Percentiles rank a stretch among this genome's conserved stretches.
Evolutionary conservation across 2,329 filamentous ascomycete genomes (phyloP).

Genomic region (Ophiostoma fasciatum): DNA sequence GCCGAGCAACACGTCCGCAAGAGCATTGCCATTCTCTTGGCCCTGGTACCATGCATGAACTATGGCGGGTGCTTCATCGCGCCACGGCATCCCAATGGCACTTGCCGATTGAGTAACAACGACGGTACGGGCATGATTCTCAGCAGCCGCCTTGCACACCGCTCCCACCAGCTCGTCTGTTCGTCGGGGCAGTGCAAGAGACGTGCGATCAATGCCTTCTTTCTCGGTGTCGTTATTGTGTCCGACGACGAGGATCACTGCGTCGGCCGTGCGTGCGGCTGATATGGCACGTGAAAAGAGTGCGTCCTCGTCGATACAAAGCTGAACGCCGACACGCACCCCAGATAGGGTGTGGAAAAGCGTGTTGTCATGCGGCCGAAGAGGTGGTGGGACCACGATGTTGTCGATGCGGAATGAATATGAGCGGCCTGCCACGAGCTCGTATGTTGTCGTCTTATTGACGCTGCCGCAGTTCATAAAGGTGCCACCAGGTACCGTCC

Average conservation of each 20-base stretch:
- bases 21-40: slow-evolving; percentile 71
- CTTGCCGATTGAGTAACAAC: slow-evolving; percentile 62
- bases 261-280: slow-evolving; percentile 28
- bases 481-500: slow-evolving; percentile 24
- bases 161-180: slow-evolving; percentile 24
- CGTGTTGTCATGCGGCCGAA: slow-evolving; percentile 13
- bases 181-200: slow-evolving; percentile 6
- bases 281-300: slow-evolving; percentile 9
- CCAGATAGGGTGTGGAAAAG: slow-evolving; percentile 13
- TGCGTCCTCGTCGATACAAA: slow-evolving; percentile 4
- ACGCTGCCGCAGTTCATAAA: slow-evolving; percentile 13
- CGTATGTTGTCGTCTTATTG: slow-evolving; percentile 4
- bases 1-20: slow-evolving; percentile 65
- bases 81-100: slow-evolving; percentile 50
- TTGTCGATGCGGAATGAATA: slow-evolving; percentile 12
- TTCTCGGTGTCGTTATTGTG: slow-evolving; percentile 17
- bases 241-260: slow-evolving; percentile 6
- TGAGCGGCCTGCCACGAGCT: slow-evolving; percentile 6
- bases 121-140: slow-evolving; percentile 27
- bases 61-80: slow-evolving; percentile 27
- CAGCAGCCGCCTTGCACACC: slow-evolving; percentile 25
- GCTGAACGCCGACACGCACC: slow-evolving; percentile 9
- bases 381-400: slow-evolving; percentile 10
- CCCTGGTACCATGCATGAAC: slow-evolving; percentile 76
- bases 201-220: slow-evolving; percentile 10